These are phyloP conservation scores for Epichloe typhina DNA, from an alignment of 2,329 filamentous ascomycete species.

Conservation along the genomic window DNA sequence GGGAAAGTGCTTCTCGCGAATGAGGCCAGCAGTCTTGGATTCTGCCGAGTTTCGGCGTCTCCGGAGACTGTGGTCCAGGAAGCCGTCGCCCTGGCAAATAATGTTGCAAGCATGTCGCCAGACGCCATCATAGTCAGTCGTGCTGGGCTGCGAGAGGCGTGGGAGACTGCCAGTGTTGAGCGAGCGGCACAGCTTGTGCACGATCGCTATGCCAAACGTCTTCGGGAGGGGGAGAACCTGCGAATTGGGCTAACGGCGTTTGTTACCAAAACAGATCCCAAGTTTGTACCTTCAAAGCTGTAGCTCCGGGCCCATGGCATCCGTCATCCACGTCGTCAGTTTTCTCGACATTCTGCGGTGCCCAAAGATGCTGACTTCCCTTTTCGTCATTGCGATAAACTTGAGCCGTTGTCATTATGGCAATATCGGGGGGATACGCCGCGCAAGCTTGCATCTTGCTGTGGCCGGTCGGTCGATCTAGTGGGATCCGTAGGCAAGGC, in stretches of 20 bases:
- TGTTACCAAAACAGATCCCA: conserved; percentile 33
- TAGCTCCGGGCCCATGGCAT: conserved; percentile 8
- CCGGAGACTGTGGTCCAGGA: conserved; percentile 22
- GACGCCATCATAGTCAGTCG: conserved; percentile 28
- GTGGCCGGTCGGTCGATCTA: too few species aligned
- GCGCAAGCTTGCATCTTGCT: too few species aligned
- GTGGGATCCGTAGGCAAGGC: too few species aligned
- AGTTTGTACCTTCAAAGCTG: conserved; percentile 35
- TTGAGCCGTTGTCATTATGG: too few species aligned
- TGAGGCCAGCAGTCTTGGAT: conserved; percentile 15
- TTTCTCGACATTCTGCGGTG: too few species aligned
- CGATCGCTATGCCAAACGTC: conserved; percentile 24
- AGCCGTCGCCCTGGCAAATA: conserved; percentile 21
- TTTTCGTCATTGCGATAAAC: too few species aligned
- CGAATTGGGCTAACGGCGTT: conserved; percentile 37
- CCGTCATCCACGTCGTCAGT: too few species aligned
- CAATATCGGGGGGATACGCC: too few species aligned
- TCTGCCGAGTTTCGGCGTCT: conserved; percentile 25
- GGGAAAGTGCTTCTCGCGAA: conserved; percentile 30
- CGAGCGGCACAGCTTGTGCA: conserved; percentile 25
- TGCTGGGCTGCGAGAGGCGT: conserved; percentile 22
- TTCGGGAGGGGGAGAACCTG: conserved; percentile 33
- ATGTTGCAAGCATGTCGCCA: conserved; percentile 20
- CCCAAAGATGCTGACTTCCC: too few species aligned
- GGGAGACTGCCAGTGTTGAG: conserved; percentile 29